Conservation (phyloP, 208 protist genomes). For the Hexamita inflata region DNA sequence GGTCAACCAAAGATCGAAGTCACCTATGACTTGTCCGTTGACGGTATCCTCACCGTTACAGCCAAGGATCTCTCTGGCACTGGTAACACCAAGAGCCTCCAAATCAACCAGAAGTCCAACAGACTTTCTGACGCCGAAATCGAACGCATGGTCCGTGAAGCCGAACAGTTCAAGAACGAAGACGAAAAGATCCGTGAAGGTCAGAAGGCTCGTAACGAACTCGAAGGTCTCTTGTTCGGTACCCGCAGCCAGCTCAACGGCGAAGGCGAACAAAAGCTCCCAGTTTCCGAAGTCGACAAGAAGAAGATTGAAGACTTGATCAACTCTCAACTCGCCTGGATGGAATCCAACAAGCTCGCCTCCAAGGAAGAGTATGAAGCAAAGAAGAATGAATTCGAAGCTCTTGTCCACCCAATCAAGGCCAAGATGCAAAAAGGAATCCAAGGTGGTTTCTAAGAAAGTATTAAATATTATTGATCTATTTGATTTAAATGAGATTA, state of each 20-base stretch:
- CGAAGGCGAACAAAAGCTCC: slow-evolving; percentile 18
- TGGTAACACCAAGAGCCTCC: slow-evolving; percentile 68
- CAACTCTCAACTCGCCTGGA: slow-evolving; percentile 28
- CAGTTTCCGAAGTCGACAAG: slow-evolving; percentile 5
- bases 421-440: too few species aligned
- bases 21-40: slow-evolving; percentile 82
- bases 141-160: slow-evolving; percentile 34
- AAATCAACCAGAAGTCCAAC: slow-evolving; percentile 58
- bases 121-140: slow-evolving; percentile 39
- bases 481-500: too few species aligned
- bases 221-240: slow-evolving; percentile 28
- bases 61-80: slow-evolving; percentile 74
- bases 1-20: slow-evolving; percentile 70
- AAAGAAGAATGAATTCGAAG: neutral
- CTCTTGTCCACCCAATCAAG: neutral
- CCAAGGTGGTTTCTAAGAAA: too few species aligned
- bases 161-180: slow-evolving; percentile 22
- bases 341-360: slow-evolving; percentile 28
- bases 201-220: slow-evolving; percentile 33
- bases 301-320: slow-evolving; percentile 29
- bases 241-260: slow-evolving; percentile 1
- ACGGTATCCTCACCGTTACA: slow-evolving; percentile 85
- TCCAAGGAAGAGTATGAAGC: slow-evolving; percentile 24
- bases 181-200: slow-evolving; percentile 25
- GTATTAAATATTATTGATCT: too few species aligned